phyloP scores from a whole-genome alignment of 2,329 filamentous ascomycete genomes.

The Didymella glomerata region DNA sequence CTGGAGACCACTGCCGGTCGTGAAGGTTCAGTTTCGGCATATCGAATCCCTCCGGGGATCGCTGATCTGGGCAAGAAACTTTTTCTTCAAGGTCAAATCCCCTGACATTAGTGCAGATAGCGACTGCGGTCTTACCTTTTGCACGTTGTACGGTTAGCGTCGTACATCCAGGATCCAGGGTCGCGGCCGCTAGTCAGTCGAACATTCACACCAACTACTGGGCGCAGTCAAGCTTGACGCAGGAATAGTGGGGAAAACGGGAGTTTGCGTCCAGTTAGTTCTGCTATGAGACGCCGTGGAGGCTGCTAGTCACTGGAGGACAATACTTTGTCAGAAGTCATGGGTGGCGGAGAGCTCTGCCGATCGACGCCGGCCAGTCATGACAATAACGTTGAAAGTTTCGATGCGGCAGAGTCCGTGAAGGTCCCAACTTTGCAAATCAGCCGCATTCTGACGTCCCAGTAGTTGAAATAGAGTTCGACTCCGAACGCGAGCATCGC shows the following conservation, averaged over 20 bases:
- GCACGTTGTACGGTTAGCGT: conserved; percentile 1
- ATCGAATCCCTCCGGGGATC: not conserved
- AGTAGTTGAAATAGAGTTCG: not conserved
- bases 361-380: not conserved
- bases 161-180: conserved; percentile 10
- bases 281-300: not conserved
- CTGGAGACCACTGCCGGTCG: not conserved
- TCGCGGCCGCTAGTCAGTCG: not conserved
- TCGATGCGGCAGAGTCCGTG: not conserved
- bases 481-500: not conserved
- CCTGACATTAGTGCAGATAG: not conserved
- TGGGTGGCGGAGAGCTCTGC: not conserved
- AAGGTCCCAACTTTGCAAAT: not conserved
- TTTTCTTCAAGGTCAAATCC: not conserved
- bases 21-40: not conserved
- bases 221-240: not conserved
- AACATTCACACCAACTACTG: conserved; percentile 1
- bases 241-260: conserved; percentile 2
- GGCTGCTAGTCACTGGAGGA: not conserved
- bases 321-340: not conserved
- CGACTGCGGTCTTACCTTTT: not conserved
- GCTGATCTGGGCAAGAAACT: conserved; percentile 1
- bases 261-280: not conserved
- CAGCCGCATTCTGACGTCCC: not conserved
- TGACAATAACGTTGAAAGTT: not conserved